phyloP scores from a whole-genome alignment of 1,284 basidiomycete species.

The Puccinia triticina region DNA sequence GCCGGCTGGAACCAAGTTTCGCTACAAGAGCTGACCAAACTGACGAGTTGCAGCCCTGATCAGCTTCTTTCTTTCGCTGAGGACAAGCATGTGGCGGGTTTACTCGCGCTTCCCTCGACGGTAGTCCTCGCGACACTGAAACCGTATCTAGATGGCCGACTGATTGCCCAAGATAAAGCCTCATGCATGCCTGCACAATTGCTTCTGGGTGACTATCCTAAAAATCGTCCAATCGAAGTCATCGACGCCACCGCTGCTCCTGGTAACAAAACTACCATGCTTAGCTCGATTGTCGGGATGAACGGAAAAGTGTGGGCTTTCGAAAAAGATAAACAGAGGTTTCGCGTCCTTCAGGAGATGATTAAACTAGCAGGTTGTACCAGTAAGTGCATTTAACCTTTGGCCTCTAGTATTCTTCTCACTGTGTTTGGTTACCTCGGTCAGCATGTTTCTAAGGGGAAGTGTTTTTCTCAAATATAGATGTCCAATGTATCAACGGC shows the following conservation, averaged over 20 bases:
- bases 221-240: constrained; percentile 62
- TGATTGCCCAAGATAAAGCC: constrained; percentile 96
- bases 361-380: constrained; percentile 73
- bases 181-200: constrained; percentile 92
- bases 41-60: constrained; percentile 65
- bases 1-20: constrained; percentile 39
- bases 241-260: constrained; percentile 96
- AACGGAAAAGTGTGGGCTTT: constrained; percentile 80
- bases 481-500: constrained; percentile 71
- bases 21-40: neutral
- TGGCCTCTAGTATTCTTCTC: too few species aligned
- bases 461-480: constrained; percentile 47
- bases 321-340: constrained; percentile 78
- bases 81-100: constrained; percentile 65
- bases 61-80: constrained; percentile 80
- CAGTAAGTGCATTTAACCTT: constrained; percentile 63
- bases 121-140: constrained; percentile 53
- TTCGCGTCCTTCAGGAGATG: constrained; percentile 80
- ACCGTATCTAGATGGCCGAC: constrained; percentile 72
- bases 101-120: constrained; percentile 67
- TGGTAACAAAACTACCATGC: constrained; percentile 95
- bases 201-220: constrained; percentile 65
- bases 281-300: constrained; percentile 81
- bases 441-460: neutral
- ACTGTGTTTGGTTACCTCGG: neutral